Evolutionary conservation across 2,329 filamentous ascomycete genomes (phyloP).

Genomic region (Pseudogymnoascus sp.): DNA sequence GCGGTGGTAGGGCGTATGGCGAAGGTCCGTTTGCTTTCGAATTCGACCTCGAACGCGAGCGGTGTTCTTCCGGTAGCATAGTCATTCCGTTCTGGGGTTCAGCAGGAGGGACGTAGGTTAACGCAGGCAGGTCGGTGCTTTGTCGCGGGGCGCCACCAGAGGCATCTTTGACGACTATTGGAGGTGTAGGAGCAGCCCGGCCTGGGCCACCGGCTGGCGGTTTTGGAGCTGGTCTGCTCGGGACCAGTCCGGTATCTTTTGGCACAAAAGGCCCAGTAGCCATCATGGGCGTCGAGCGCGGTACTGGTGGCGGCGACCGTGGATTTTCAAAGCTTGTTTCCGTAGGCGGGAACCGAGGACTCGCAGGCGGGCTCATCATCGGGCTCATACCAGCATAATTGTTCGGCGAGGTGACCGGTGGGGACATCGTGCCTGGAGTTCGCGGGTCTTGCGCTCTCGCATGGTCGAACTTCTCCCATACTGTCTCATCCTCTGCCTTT

Average conservation of each 20-base stretch:
- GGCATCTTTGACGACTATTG: constrained; percentile 52
- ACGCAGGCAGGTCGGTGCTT: constrained; percentile 42
- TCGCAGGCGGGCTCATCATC: constrained; percentile 69
- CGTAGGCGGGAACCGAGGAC: constrained; percentile 80
- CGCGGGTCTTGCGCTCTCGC: constrained; percentile 54
- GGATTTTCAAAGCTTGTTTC: constrained; percentile 97
- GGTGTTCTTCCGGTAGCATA: constrained; percentile 58
- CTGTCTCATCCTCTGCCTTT: constrained; percentile 64
- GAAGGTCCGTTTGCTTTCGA: constrained; percentile 50
- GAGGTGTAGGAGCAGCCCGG: constrained; percentile 47
- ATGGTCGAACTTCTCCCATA: constrained; percentile 94
- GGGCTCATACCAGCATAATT: constrained; percentile 49
- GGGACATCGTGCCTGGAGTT: constrained; percentile 16
- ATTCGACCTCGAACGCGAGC: constrained; percentile 60
- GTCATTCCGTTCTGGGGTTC: constrained; percentile 17
- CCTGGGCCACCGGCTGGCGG: constrained; percentile 61
- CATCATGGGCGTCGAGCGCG: constrained; percentile 36
- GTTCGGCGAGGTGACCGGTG: constrained; percentile 40
- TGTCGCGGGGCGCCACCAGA: constrained; percentile 53
- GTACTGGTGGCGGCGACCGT: constrained; percentile 82
- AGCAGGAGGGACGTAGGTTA: constrained; percentile 26
- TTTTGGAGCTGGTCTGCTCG: constrained; percentile 76
- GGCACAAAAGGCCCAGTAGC: constrained; percentile 28
- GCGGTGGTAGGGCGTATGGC: constrained; percentile 41
- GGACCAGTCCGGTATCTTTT: constrained; percentile 56